phyloP scores from a whole-genome alignment of 768 basidiomycete genomes.

The Rhodotorula paludigena region DNA sequence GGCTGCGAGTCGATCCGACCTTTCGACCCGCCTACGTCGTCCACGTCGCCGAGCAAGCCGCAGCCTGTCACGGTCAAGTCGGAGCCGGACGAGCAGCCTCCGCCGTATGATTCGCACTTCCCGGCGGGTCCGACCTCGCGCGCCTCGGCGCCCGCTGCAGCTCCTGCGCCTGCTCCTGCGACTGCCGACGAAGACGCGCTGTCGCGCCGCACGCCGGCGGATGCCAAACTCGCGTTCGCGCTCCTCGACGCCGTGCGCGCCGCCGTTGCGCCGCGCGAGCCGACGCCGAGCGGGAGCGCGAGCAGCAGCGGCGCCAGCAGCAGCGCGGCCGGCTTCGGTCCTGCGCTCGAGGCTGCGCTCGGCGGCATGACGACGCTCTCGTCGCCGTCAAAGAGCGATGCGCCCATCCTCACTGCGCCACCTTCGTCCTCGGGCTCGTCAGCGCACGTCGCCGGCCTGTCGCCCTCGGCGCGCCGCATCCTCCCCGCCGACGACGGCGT shows the following conservation, averaged over 20 bases:
- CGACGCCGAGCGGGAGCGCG: too few species aligned
- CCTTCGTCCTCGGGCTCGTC: neutral
- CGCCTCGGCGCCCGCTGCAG: neutral
- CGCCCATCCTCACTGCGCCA: neutral
- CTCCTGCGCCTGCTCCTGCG: neutral
- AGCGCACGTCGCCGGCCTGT: neutral
- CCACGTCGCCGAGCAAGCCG: too few species aligned
- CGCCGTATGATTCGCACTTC: conserved; percentile 20
- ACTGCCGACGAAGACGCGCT: neutral
- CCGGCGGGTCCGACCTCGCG: neutral
- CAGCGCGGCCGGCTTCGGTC: neutral
- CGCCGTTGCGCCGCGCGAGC: neutral
- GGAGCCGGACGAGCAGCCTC: neutral
- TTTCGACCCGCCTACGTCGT: too few species aligned
- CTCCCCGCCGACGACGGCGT: too few species aligned
- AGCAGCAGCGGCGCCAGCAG: neutral
- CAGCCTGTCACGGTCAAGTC: neutral
- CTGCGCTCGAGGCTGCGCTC: neutral
- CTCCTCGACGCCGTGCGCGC: conserved; percentile 21
- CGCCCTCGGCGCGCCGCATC: neutral
- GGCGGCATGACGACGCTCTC: neutral
- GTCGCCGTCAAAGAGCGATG: neutral
- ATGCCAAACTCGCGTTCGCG: conserved; percentile 14
- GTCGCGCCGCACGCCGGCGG: neutral
- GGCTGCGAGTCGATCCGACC: too few species aligned